These are phyloP conservation scores for Sclerotinia minor DNA, from an alignment of 2,329 filamentous ascomycete species.

Conservation along the genomic window DNA sequence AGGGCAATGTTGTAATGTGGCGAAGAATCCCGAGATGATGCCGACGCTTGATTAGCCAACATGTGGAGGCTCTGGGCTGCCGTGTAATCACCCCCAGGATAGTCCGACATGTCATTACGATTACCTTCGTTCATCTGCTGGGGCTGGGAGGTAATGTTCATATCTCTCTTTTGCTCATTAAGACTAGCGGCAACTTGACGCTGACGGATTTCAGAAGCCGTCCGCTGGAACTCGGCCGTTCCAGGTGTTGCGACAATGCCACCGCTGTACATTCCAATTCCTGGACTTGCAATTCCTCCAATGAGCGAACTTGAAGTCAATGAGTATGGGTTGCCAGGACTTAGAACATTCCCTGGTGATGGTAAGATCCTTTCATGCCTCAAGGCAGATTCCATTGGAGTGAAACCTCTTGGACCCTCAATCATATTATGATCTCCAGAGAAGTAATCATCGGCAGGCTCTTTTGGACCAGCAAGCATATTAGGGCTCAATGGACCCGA, in stretches of 20 bases:
- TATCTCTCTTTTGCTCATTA: conserved; percentile 60
- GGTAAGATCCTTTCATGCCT: conserved; percentile 47
- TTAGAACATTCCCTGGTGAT: conserved; percentile 55
- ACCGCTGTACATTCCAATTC: conserved; percentile 67
- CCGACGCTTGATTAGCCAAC: conserved; percentile 63
- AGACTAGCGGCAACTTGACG: conserved; percentile 62
- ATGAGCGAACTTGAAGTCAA: not conserved
- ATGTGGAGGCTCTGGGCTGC: conserved; percentile 93
- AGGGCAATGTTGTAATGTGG: conserved; percentile 43
- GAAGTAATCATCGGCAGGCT: conserved; percentile 73
- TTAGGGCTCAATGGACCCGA: conserved; percentile 94
- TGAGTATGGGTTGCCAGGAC: conserved; percentile 80
- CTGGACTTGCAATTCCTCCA: conserved; percentile 64
- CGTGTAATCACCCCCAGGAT: conserved; percentile 79
- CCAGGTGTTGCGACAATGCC: conserved; percentile 72
- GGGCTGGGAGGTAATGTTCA: conserved; percentile 52
- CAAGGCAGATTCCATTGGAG: conserved; percentile 95
- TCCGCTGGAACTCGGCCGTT: conserved; percentile 92
- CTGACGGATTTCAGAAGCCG: conserved; percentile 53
- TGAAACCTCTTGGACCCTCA: conserved; percentile 60
- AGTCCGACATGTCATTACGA: conserved; percentile 53
- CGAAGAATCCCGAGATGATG: conserved; percentile 58
- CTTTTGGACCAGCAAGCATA: conserved; percentile 83
- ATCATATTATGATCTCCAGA: conserved; percentile 65
- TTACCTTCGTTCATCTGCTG: conserved; percentile 45